These are phyloP conservation scores for Podaxis rugospora DNA, from an alignment of 768 basidiomycete genomes.

Conservation along the genomic window DNA sequence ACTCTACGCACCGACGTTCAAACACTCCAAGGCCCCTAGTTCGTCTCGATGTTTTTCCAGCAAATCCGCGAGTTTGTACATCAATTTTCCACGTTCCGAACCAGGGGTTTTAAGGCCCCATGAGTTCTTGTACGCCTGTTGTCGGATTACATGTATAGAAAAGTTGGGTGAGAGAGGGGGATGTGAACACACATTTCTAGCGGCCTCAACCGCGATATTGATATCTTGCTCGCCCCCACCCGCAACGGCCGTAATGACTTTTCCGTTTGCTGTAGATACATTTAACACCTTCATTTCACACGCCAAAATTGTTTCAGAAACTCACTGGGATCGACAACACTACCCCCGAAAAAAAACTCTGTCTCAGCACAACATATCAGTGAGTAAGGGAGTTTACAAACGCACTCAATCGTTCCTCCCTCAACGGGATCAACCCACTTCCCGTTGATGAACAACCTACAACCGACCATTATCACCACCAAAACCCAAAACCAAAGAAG, in stretches of 20 bases:
- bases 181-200: conserved; percentile 23
- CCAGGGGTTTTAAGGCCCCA: conserved; percentile 70
- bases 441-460: conserved; percentile 21
- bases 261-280: conserved; percentile 45
- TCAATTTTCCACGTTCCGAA: conserved; percentile 43
- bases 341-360: conserved; percentile 19
- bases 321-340: conserved; percentile 51
- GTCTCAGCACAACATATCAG: neutral
- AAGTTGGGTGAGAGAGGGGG: no score
- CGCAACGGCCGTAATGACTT: conserved; percentile 44
- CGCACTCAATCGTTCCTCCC: conserved; percentile 19
- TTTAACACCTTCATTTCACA: neutral
- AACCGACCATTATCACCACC: neutral
- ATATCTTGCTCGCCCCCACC: conserved; percentile 39
- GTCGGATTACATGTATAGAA: no score
- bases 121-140: conserved; percentile 43
- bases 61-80: conserved; percentile 60
- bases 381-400: neutral
- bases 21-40: conserved; percentile 68
- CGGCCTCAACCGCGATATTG: conserved; percentile 59
- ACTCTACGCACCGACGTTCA: conserved; percentile 53
- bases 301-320: neutral
- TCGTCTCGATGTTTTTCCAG: conserved; percentile 60
- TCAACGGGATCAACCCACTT: conserved; percentile 22
- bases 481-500: neutral